Evolutionary conservation across 2,329 filamentous ascomycete genomes (phyloP), one percentile per base, ranked within the genome.

Genomic region (Catunica adiposa): DNA sequence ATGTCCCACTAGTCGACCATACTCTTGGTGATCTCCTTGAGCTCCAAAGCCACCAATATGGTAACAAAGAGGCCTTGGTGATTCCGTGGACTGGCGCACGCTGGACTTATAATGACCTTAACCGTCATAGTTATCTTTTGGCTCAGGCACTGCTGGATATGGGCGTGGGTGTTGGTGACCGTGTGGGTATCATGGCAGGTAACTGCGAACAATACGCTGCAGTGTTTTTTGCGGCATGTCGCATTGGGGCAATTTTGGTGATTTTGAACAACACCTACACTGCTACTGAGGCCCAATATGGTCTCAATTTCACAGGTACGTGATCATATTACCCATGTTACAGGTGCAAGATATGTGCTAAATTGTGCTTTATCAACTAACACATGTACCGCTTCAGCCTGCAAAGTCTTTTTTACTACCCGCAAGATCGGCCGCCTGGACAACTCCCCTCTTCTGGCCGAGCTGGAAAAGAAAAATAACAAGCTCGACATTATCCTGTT

Each of bases 201-300:
- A 69, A 94, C 77, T 71, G 89, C 73, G 70, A 94, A 76, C 74
- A 94, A 78, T 90, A 90, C 80, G 68, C 84, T 29, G 75, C 83
- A 2, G 75, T 87, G 15, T 86, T 87, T 71, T 87, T 88, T 61
- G 83, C 82, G 2, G 82, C 80, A 9, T 79, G 81, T 42, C 74
- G 78, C 50, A 74, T 84, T 17, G 82, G 82, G 8, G 80, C 77
- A 50, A 80, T 84, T 48, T 71, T 89, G 54, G 84, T 89, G 26
- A 86, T 89, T 47, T 70, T 89, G 61, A 89, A 89, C 69, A 89
- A 88, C 68, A 89, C 84, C 0, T 89, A 89, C 65, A 89, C 85
- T 1, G 74, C 81, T 1, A 78, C 76, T 1, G 85, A 89, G 67
- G 80, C 83, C 51, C 75, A 80, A 64, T 83, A 84, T 66, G 85